Conservation (phyloP, 768 basidiomycete species). For the Lentinula sp. region DNA sequence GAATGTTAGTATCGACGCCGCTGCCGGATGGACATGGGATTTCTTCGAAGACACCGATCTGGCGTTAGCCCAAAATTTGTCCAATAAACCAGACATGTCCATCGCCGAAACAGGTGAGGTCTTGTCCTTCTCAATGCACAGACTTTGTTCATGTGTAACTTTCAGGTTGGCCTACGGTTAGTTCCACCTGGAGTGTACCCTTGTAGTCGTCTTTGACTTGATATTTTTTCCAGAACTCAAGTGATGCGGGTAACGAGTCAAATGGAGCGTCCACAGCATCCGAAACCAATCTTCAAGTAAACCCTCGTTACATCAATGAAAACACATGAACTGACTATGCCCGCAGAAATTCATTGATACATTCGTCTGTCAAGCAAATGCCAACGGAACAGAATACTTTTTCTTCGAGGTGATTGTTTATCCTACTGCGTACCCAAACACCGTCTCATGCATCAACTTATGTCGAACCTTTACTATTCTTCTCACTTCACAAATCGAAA, state of each 20-base stretch:
- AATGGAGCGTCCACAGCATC: slow-evolving; percentile 69
- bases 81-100: slow-evolving; percentile 75
- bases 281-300: slow-evolving; percentile 52
- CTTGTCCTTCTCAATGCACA: not conserved
- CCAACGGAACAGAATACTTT: slow-evolving; percentile 82
- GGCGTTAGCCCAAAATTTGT: slow-evolving; percentile 37
- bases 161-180: slow-evolving; percentile 69
- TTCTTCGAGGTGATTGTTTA: slow-evolving; percentile 59
- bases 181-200: not conserved
- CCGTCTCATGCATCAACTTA: not conserved
- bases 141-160: not conserved
- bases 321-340: not conserved
- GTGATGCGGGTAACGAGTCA: slow-evolving; percentile 46
- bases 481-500: not conserved
- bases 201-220: not conserved
- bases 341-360: slow-evolving; percentile 71
- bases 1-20: slow-evolving; percentile 54
- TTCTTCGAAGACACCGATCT: slow-evolving; percentile 74
- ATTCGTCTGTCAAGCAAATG: slow-evolving; percentile 84
- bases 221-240: slow-evolving; percentile 41
- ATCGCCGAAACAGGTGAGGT: slow-evolving; percentile 78
- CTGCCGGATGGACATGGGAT: slow-evolving; percentile 74
- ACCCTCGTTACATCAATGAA: not conserved
- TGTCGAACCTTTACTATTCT: not conserved
- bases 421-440: not conserved